A percentile compares a stretch with the other conserved stretches of the same genome.
Conservation (phyloP, 306 rosid genomes). For the Albizia julibrissin region DNA sequence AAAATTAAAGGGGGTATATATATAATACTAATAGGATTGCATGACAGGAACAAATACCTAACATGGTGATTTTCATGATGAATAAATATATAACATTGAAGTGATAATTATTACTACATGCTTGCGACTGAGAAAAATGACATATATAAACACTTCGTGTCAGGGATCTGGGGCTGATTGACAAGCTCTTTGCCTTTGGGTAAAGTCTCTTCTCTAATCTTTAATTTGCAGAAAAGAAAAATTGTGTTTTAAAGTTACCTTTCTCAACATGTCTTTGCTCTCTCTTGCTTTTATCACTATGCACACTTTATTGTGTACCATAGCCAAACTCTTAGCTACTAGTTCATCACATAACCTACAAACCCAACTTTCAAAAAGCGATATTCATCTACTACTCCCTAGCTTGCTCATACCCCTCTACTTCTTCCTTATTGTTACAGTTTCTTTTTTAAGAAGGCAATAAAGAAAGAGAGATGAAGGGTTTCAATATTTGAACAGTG, state of each 20-base stretch:
- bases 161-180: constrained; percentile 63
- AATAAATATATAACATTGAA: background rate
- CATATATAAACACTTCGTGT: constrained; percentile 38
- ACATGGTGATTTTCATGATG: constrained; percentile 35
- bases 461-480: background rate
- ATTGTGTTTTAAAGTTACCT: constrained; percentile 30
- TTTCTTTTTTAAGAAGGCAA: background rate
- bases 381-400: background rate
- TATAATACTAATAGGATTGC: constrained; percentile 37
- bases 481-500: background rate
- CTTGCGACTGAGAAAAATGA: constrained; percentile 30
- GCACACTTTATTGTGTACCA: background rate
- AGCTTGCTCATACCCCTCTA: constrained; percentile 1
- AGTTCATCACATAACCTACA: background rate
- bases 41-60: constrained; percentile 40
- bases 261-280: background rate
- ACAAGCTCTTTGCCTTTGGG: constrained; percentile 40
- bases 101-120: constrained; percentile 33
- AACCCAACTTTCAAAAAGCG: background rate
- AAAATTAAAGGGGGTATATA: too few species aligned
- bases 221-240: constrained; percentile 38
- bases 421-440: constrained; percentile 21
- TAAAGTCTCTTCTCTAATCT: constrained; percentile 22
- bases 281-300: constrained; percentile 18
- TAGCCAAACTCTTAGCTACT: background rate